Conservation (phyloP, 2,329 filamentous ascomycete genomes). For the Aspergillus sergii region DNA sequence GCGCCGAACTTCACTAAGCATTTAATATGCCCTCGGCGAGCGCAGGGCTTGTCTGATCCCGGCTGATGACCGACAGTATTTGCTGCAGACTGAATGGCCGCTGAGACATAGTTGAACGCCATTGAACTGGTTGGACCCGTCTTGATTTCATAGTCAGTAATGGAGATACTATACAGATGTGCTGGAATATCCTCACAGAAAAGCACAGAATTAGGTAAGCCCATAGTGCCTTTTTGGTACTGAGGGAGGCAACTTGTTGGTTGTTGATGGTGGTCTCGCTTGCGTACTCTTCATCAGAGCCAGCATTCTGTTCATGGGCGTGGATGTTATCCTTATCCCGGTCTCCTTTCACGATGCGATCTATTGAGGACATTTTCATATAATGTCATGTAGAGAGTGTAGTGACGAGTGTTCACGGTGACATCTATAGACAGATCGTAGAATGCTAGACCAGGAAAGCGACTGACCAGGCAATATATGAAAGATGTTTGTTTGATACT, state of each 20-base stretch:
- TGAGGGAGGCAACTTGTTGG: neutral
- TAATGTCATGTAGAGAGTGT: neutral
- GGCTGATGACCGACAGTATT: slow-evolving; percentile 14
- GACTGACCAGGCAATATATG: neutral
- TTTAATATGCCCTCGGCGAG: slow-evolving; percentile 17
- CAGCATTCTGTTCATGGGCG: neutral
- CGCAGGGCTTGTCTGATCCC: slow-evolving; percentile 14
- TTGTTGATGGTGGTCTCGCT: neutral
- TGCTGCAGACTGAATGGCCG: slow-evolving; percentile 17
- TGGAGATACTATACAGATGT: too few species aligned
- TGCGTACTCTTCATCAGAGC: neutral
- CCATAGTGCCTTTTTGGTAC: slow-evolving; percentile 11
- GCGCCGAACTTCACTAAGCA: slow-evolving; percentile 22
- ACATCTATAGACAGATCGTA: neutral
- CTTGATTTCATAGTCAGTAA: neutral
- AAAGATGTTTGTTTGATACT: neutral
- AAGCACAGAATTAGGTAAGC: slow-evolving; percentile 21
- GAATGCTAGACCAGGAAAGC: neutral
- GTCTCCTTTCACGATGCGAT: neutral
- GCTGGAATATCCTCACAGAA: slow-evolving; percentile 10
- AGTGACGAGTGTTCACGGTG: neutral
- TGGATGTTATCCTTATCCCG: neutral
- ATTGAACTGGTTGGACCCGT: slow-evolving; percentile 8
- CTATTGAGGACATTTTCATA: neutral
- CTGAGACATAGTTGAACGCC: slow-evolving; percentile 15